Percentiles rank a stretch among this genome's conserved stretches.
Conservation (phyloP, 2,329 filamentous ascomycete genomes). For the Trichoderma hamatum region DNA sequence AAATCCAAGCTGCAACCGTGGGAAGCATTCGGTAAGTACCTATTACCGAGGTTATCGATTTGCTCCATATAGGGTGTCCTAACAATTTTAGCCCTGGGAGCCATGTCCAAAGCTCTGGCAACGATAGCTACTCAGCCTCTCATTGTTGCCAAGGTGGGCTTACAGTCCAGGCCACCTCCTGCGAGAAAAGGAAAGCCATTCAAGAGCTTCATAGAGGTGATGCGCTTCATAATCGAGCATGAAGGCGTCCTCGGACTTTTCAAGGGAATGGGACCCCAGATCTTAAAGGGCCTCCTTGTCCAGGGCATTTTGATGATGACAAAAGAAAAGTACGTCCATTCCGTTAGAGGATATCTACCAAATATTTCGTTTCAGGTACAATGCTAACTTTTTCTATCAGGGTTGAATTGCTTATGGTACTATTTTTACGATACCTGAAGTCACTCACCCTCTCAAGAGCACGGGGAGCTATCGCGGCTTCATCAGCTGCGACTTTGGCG, state of each 20-base stretch:
- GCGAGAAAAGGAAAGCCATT: conserved; percentile 86
- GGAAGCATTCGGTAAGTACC: conserved; percentile 84
- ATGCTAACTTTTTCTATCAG: conserved; percentile 46
- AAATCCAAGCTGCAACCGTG: conserved; percentile 75
- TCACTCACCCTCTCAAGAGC: conserved; percentile 69
- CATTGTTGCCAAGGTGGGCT: conserved; percentile 95
- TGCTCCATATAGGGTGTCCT: neutral
- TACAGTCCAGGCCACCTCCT: conserved; percentile 90
- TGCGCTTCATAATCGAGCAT: conserved; percentile 88
- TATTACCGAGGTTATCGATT: neutral
- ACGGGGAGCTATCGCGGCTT: conserved; percentile 65
- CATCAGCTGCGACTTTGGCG: conserved; percentile 43
- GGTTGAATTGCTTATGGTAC: conserved; percentile 84
- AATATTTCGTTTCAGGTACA: neutral
- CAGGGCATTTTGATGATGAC: conserved; percentile 99
- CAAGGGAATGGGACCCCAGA: conserved; percentile 94
- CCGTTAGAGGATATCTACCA: neutral
- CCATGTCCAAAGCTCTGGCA: conserved; percentile 88
- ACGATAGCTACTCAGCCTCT: conserved; percentile 92
- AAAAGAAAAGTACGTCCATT: conserved; percentile 75
- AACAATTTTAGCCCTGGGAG: conserved; percentile 71
- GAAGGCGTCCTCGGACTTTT: conserved; percentile 85
- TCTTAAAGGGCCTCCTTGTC: conserved; percentile 88
- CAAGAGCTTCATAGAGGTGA: conserved; percentile 90
- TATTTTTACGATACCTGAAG: conserved; percentile 81